Evolutionary conservation across 2,329 filamentous ascomycete genomes (phyloP), one percentile per base, ranked within the genome.

Genomic region (Rhinocladiella similis): DNA sequence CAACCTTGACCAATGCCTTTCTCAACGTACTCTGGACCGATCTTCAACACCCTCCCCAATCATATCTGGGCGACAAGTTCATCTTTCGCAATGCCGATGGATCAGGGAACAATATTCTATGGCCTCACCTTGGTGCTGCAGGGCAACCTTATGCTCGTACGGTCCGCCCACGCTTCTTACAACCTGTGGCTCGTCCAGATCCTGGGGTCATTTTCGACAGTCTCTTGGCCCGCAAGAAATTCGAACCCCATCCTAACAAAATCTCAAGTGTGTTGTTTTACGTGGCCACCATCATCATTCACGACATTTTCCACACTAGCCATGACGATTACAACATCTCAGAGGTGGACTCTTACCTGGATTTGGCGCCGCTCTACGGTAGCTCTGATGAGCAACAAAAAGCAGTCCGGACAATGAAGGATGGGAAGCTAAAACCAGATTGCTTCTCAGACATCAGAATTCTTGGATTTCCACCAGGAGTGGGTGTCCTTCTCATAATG

Each of bases 211-310:
- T 90, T 2, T 90, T 90, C 57, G 87, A 90, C 69, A 81, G 80
- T 19, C 67, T 89, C 20, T 80, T 90, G 77, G 83, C 82, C 13
- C 80, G 87, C 19, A 79, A 81, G 58, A 72, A 78, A n/a, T 83
- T 83, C 59, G 79, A 83, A 59, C 77, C 84, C 53, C 88, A 90
- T 67, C 85, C 86, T 0, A 87, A 87, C 49, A 81, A 83, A n/a
- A 84, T 91, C 39, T 91, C 87, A 0, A 87, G 85, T 64, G 84
- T 90, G 73, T 75, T 92, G 14, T 90, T 90, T 69, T 90, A 91
- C 62, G 75, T 89, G 42, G 89, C 88, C 0, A 84, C 86, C 5
- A 87, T 92, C 65, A 83, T 84, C 57, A 83, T 82, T 50, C 81
- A 83, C 62, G 84, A 87, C 65, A 73, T 86, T 48, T 89, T 89